phyloP scores from a whole-genome alignment of 495 filamentous ascomycete genomes.

The Aspergillus leporis region DNA sequence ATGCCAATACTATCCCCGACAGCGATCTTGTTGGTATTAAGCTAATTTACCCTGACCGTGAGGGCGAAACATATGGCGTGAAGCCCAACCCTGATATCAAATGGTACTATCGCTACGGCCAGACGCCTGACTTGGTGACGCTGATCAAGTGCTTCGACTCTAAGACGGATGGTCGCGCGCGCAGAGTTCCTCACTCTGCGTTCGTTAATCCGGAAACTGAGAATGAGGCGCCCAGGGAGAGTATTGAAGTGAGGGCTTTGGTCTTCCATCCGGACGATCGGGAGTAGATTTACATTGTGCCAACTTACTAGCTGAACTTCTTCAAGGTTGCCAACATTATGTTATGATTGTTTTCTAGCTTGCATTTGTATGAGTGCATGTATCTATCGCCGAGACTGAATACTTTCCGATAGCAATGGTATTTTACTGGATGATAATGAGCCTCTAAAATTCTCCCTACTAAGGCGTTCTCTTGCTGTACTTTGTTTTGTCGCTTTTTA shows the following conservation, averaged over 20 bases:
- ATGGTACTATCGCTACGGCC: conserved; percentile 54
- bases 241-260: conserved; percentile 63
- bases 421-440: no score
- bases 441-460: no score
- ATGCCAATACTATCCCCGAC: conserved; percentile 48
- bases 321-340: background rate
- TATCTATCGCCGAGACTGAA: background rate
- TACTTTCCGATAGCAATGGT: background rate
- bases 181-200: conserved; percentile 61
- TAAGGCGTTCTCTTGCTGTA: no score
- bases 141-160: conserved; percentile 75
- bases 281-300: conserved; percentile 27
- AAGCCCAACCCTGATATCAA: conserved; percentile 40
- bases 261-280: conserved; percentile 55
- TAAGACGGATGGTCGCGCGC: conserved; percentile 55
- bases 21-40: conserved; percentile 46
- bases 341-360: background rate
- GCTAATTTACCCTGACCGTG: conserved; percentile 51
- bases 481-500: no score
- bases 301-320: background rate
- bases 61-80: conserved; percentile 48
- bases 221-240: conserved; percentile 54
- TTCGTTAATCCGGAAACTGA: conserved; percentile 57
- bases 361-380: background rate
- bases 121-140: conserved; percentile 60